Conservation (phyloP, 257 asterid species). For the Echium plantagineum region DNA sequence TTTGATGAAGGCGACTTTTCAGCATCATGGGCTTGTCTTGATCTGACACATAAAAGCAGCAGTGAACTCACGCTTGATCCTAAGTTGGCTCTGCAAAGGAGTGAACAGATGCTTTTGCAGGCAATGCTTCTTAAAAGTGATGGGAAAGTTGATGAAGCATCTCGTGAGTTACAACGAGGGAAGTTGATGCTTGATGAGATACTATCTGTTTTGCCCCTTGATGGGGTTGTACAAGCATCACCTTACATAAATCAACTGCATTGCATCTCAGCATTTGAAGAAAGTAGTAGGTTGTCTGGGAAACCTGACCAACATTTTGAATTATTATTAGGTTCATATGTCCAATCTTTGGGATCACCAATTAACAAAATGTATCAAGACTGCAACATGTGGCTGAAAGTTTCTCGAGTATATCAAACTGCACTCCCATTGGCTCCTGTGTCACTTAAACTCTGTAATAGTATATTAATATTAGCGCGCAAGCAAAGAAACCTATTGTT, state of each 20-base stretch:
- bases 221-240: conserved; percentile 81
- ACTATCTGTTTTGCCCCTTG: conserved; percentile 71
- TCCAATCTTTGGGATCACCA: conserved; percentile 58
- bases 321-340: conserved; percentile 53
- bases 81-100: conserved; percentile 85
- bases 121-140: conserved; percentile 81
- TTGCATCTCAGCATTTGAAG: conserved; percentile 83
- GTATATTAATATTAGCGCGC: conserved; percentile 63
- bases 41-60: conserved; percentile 95
- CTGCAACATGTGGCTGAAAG: conserved; percentile 90
- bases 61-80: conserved; percentile 86
- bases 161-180: conserved; percentile 73
- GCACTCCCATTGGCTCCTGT: conserved; percentile 49
- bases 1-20: conserved; percentile 86
- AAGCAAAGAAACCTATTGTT: conserved; percentile 71
- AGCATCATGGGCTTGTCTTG: conserved; percentile 93
- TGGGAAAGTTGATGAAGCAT: conserved; percentile 68
- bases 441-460: conserved; percentile 76
- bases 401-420: conserved; percentile 63
- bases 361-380: conserved; percentile 58
- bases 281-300: conserved; percentile 35
- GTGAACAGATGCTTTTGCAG: conserved; percentile 97
- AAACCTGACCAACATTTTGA: conserved; percentile 32
- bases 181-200: conserved; percentile 73
- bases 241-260: conserved; percentile 66